phyloP scores from a whole-genome alignment of 805 yeast species.

The Candida dajiaensis region DNA sequence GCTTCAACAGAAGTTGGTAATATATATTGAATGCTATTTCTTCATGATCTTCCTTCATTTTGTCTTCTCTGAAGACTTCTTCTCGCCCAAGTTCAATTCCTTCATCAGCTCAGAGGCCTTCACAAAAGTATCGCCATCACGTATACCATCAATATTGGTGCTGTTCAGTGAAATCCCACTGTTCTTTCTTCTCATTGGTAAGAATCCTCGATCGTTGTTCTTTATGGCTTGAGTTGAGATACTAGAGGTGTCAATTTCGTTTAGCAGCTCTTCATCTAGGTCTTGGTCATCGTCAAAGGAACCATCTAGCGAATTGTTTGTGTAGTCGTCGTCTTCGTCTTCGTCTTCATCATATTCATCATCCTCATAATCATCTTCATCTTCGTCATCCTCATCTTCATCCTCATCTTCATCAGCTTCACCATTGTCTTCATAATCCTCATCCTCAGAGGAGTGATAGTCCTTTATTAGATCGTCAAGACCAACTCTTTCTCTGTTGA shows the following conservation, averaged over 20 bases:
- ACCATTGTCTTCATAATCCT: constrained; percentile 20
- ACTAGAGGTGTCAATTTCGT: constrained; percentile 15
- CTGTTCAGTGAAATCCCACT: constrained; percentile 16
- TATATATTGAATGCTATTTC: too few relatives aligned
- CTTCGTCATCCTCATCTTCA: constrained; percentile 18
- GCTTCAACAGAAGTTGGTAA: too few relatives aligned
- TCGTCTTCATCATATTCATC: constrained; percentile 28
- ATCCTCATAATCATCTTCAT: constrained; percentile 16
- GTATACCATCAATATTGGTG: constrained; percentile 13
- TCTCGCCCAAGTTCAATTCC: constrained; percentile 8
- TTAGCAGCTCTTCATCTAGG: constrained; percentile 25
- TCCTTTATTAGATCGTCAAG: constrained; percentile 17
- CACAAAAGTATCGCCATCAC: constrained; percentile 9
- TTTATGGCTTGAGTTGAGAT: background rate
- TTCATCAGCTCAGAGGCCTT: constrained; percentile 22
- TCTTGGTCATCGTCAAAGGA: constrained; percentile 16
- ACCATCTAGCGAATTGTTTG: constrained; percentile 4
- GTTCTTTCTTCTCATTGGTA: constrained; percentile 10
- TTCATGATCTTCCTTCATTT: background rate
- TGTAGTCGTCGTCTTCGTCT: constrained; percentile 13
- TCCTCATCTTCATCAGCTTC: constrained; percentile 16
- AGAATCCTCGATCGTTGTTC: constrained; percentile 1
- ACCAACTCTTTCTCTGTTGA: constrained; percentile 6
- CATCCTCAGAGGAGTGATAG: constrained; percentile 16
- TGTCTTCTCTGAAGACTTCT: background rate